phyloP scores from a whole-genome alignment of 257 asterid genomes.

The Buddleja alternifolia region DNA sequence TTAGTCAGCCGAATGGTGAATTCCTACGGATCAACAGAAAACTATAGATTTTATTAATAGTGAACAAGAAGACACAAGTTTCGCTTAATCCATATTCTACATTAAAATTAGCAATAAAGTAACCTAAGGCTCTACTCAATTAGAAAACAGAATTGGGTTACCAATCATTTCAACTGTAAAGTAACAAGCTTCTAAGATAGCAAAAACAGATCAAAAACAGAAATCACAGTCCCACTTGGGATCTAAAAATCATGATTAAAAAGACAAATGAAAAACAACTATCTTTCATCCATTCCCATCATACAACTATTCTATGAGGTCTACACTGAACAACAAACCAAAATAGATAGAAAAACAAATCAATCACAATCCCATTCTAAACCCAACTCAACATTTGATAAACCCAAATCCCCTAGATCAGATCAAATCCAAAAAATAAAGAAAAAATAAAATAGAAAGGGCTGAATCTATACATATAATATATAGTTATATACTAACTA shows the following conservation, averaged over 20 bases:
- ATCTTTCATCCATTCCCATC: constrained; percentile 25
- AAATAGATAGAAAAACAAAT: constrained; percentile 8
- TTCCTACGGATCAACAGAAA: not conserved
- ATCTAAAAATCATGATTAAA: constrained; percentile 38
- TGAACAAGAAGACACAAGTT: not conserved
- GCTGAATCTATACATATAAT: not conserved
- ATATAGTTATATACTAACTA: constrained; percentile 25
- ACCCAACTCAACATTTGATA: constrained; percentile 25
- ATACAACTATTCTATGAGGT: constrained; percentile 23
- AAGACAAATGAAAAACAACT: constrained; percentile 5
- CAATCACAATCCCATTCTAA: constrained; percentile 23
- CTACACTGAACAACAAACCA: constrained; percentile 27
- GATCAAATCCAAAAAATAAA: constrained; percentile 39
- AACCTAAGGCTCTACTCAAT: constrained; percentile 2
- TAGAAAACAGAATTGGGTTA: constrained; percentile 20
- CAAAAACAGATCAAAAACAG: constrained; percentile 33
- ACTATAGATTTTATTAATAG: not conserved
- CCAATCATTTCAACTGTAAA: constrained; percentile 16
- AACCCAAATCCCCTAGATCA: constrained; percentile 43
- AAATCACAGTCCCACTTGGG: constrained; percentile 31
- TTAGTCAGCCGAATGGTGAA: not conserved
- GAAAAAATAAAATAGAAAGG: not conserved
- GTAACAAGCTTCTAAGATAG: not conserved
- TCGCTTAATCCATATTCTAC: not conserved
- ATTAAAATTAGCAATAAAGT: not conserved